Evolutionary conservation across 2,329 filamentous ascomycete genomes (phyloP), one percentile per base, ranked within the genome.

Genomic region (Verticillium dahliae): DNA sequence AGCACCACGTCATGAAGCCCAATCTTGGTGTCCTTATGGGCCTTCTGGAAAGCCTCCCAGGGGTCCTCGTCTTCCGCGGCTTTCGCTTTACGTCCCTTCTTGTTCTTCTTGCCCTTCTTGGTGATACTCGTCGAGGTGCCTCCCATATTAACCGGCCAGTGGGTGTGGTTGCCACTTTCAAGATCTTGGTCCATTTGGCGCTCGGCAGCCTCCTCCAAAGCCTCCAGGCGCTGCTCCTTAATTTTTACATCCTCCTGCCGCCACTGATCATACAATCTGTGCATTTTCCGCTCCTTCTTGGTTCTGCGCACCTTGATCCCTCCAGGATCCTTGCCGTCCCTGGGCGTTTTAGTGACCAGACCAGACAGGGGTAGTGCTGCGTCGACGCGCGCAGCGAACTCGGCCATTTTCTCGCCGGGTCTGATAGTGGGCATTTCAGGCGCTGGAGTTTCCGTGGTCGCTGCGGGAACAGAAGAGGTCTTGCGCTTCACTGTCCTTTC

Each of bases 361-460:
- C 88, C 88, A 7, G 86, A 79, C 0, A 99, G 77, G 0, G 94
- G 94, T 6, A 98, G 80, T 0, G 91, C 87, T 57, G 91, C 90
- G 71, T 98, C 89, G 6, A 99, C 95, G 35, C 93, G 87, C 11
- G 88, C 85, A 7, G 87, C 80, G 71, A 96, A 99, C 59, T 96
- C 90, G 4, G 89, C 86, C 70, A 98, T 79, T 59, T 86, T 85
- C 74, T 99, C 95, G 59, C 92, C 91, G 0, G 93, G 92, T 15
- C 86, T 83, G 65, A 98, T 97, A 57, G 85, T 90, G 0, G 87
- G 87, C 2, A 81, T 69, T 33, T 80, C 75, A 4, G 68, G 45
- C 6, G 68, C 66, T 1, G 65, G 62, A 3, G 63, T 59, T 27
- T 65, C 65, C 3, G 66, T 58, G 14, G 70, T 64, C 2, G 66